Conservation (phyloP, 768 basidiomycete species). For the Fistulinella prunicolor region DNA sequence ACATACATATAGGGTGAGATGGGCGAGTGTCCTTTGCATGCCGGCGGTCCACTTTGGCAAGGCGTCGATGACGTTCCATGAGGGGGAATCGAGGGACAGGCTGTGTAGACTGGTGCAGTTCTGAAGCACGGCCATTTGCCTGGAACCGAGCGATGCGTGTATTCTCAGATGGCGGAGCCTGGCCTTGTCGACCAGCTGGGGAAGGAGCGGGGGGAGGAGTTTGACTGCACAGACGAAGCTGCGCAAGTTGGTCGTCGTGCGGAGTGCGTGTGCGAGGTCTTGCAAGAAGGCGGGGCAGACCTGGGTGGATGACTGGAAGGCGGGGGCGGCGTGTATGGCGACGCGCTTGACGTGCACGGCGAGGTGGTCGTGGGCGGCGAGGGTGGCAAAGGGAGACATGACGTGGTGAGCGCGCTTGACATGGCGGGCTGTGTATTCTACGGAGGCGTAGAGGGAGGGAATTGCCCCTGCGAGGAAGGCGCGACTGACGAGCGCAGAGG, state of each 20-base stretch:
- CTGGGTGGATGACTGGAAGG: constrained; percentile 30
- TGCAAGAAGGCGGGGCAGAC: constrained; percentile 47
- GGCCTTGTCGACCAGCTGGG: constrained; percentile 41
- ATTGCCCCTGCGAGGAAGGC: constrained; percentile 64
- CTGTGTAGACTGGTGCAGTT: constrained; percentile 39
- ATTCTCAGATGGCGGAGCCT: constrained; percentile 48
- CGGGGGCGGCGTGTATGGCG: constrained; percentile 51
- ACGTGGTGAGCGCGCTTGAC: constrained; percentile 50
- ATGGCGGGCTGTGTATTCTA: constrained; percentile 54
- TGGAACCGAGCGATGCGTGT: constrained; percentile 49
- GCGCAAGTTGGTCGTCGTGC: constrained; percentile 48
- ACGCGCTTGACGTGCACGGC: constrained; percentile 59
- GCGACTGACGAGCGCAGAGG: constrained; percentile 60
- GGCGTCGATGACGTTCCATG: constrained; percentile 57
- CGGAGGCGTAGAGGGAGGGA: constrained; percentile 57
- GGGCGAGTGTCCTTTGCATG: constrained; percentile 45
- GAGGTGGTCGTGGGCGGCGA: constrained; percentile 50
- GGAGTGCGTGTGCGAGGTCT: constrained; percentile 50
- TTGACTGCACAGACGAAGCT: constrained; percentile 53
- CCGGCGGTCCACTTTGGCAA: constrained; percentile 55
- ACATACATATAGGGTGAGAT: constrained; percentile 61
- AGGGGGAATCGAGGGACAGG: constrained; percentile 56
- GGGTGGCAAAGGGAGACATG: constrained; percentile 58
- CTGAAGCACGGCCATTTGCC: constrained; percentile 46
- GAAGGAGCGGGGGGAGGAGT: constrained; percentile 50